These are phyloP conservation scores for Populus hybrid DNA, from an alignment of 441 rosid genomes.

Conservation along the genomic window DNA sequence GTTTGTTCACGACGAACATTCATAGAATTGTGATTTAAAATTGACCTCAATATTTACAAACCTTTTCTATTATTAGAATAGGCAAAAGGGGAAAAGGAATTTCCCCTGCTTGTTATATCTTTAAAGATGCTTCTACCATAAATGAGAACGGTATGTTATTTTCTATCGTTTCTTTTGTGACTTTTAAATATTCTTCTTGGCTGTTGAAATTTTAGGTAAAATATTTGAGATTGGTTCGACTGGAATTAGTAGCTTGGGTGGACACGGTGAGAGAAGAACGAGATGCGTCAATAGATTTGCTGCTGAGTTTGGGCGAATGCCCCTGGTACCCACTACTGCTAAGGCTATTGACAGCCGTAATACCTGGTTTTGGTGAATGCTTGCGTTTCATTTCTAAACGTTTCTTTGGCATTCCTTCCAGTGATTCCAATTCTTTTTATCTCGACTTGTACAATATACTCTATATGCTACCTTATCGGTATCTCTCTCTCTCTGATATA, in stretches of 20 bases:
- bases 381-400: background rate
- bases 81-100: background rate
- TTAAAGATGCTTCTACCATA: background rate
- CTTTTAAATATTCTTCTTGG: background rate
- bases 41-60: background rate
- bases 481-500: background rate
- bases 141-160: background rate
- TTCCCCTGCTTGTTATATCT: background rate
- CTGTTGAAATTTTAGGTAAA: constrained; percentile 47
- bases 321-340: constrained; percentile 60
- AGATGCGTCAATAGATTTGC: constrained; percentile 70
- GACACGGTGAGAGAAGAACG: constrained; percentile 70
- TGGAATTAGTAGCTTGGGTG: constrained; percentile 90
- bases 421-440: constrained; percentile 17
- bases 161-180: background rate
- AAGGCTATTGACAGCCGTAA: constrained; percentile 72
- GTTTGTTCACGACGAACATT: background rate
- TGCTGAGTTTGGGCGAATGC: constrained; percentile 74
- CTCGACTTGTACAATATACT: constrained; percentile 28
- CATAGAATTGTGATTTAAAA: background rate
- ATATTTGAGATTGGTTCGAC: constrained; percentile 88
- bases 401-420: constrained; percentile 6
- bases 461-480: background rate
- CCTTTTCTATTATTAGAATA: background rate
- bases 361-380: constrained; percentile 76